These are phyloP conservation scores for Botrytis tulipae DNA, from an alignment of 2,329 filamentous ascomycete species.

Conservation along the genomic window DNA sequence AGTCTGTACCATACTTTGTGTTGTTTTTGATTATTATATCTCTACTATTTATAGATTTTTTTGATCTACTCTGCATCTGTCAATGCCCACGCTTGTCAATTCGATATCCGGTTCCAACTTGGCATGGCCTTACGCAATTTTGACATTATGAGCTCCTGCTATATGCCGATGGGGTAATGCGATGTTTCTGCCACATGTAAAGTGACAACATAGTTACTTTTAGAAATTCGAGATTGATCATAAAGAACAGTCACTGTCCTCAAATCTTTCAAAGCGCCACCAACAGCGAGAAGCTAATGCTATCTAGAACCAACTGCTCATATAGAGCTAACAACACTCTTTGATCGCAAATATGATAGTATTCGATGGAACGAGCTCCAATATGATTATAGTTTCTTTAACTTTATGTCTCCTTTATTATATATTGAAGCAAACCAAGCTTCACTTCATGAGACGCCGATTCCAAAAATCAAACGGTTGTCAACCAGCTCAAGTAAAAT, in stretches of 20 bases:
- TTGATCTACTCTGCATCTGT: not conserved
- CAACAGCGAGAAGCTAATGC: not conserved
- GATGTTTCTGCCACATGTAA: not conserved
- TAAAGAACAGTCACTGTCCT: not conserved
- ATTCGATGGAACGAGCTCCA: not conserved
- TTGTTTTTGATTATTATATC: not conserved
- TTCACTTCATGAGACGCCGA: slow-evolving; percentile 7
- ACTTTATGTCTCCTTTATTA: not conserved
- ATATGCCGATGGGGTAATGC: not conserved
- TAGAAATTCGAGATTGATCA: not conserved
- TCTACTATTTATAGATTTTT: not conserved
- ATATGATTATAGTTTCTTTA: not conserved
- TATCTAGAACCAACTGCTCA: not conserved
- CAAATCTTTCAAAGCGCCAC: not conserved
- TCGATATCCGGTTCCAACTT: not conserved
- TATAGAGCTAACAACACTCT: not conserved
- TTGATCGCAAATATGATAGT: not conserved
- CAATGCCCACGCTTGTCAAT: not conserved
- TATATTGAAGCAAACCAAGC: not conserved
- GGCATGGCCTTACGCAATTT: not conserved
- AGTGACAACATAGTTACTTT: not conserved
- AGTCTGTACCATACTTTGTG: not conserved
- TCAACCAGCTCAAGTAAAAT: slow-evolving; percentile 42
- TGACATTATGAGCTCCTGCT: not conserved
- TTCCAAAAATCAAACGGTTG: slow-evolving; percentile 43